Base-by-base conservation (phyloP, 371 early-diverging fungal species). In the Mortierella sp. region DNA sequence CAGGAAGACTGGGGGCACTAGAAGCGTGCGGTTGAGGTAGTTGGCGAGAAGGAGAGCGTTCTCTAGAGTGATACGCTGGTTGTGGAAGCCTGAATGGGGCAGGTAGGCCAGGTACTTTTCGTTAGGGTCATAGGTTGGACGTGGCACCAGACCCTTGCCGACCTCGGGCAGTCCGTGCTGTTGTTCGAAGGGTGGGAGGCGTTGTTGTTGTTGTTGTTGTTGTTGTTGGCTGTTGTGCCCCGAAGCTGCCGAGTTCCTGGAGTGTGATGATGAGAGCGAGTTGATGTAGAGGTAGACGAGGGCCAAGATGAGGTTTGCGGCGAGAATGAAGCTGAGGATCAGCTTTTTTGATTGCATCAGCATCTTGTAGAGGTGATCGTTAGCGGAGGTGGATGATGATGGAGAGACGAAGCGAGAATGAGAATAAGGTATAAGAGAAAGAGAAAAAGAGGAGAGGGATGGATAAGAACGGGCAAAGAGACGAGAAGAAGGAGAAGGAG, bases 51-150 rank as follows among this genome's bases (percentile, higher is more conserved):
- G 75, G 7, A 94, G 76, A 0, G 92, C 93, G 74, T 94, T 94
- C 70, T 93, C 92, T 10, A 94, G 81, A 2, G 90, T 90, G 44
- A 91, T 92, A 14, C 92, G 89, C 75, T 93, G 94, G 73, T 92
- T 92, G 48, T 92, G 91, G 72, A 93, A 82, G 0, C 92, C 91
- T 8, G 90, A 90, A 80, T 93, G 93, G 9, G 93, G 92, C 13
- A 92, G 63, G 65, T 92, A 93, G 26, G 94, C 89, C 21, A 93
- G 82, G 71, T 88, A 92, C 73, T 65, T 73, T 44, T 88, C 88
- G 44, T 48, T 81, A 48, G 87, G 82, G 38, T 86, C 72, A 31
- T 34, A 74, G 31, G 77, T 60, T 8, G 85, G 79, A 28, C 60
- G 63, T 3, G 78, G 77, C 21, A 77, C 80, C 28, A 79, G 76